Conservation (phyloP, 306 rosid genomes). For the Gastrolobium bilobum region DNA sequence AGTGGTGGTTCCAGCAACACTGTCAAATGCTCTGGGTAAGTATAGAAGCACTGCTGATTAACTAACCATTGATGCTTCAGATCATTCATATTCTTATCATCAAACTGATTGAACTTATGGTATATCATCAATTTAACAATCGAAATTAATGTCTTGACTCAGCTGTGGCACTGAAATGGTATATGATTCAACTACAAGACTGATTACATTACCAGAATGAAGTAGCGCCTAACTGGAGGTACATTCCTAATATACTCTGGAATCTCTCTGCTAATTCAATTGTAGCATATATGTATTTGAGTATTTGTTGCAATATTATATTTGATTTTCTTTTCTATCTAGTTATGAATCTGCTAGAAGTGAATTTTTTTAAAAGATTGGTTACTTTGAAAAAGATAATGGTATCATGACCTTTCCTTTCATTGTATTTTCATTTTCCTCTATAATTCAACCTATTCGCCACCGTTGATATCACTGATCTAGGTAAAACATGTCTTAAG, state of each 20-base stretch:
- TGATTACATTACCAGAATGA: constrained; percentile 97
- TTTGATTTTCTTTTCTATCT: constrained; percentile 17
- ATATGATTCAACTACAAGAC: constrained; percentile 71
- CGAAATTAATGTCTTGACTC: constrained; percentile 41
- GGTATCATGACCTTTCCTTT: background rate
- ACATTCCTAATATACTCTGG: constrained; percentile 28
- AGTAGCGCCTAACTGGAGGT: constrained; percentile 72
- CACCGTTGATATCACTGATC: background rate
- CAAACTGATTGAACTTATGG: constrained; percentile 29
- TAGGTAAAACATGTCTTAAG: background rate
- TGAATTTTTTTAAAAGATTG: background rate
- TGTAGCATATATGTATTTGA: background rate
- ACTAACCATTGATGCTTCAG: constrained; percentile 12
- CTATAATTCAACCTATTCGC: background rate
- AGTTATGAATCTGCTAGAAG: constrained; percentile 1
- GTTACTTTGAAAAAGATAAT: background rate
- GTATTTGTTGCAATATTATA: background rate
- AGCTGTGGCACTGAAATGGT: constrained; percentile 82
- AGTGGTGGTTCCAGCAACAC: constrained; percentile 79
- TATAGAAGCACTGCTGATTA: constrained; percentile 1
- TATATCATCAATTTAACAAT: constrained; percentile 13
- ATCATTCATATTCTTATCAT: constrained; percentile 30
- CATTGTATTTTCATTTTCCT: background rate
- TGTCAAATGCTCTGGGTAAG: constrained; percentile 84
- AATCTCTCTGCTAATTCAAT: constrained; percentile 18